A percentile compares a stretch with the other conserved stretches of the same genome.
Evolutionary conservation across 768 basidiomycete species (phyloP).

Genomic region (Lentinula boryana): DNA sequence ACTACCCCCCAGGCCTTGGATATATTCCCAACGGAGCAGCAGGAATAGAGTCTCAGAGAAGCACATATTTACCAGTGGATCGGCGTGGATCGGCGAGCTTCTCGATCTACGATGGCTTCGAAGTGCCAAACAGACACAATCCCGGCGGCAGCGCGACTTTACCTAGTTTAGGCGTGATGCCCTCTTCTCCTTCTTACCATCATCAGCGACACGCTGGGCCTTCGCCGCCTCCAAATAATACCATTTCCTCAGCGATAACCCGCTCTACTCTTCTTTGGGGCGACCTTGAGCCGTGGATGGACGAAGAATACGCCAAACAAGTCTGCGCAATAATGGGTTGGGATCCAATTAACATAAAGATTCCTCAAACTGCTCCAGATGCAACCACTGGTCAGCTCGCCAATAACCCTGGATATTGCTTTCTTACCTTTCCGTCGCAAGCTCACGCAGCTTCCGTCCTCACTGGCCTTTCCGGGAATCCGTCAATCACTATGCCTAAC

Average conservation of each 20-base stretch:
- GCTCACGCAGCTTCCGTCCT: slow-evolving; percentile 66
- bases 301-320: slow-evolving; percentile 89
- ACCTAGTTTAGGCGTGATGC: neutral
- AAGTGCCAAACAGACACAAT: slow-evolving; percentile 7
- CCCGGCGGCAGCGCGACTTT: neutral
- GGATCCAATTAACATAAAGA: slow-evolving; percentile 71
- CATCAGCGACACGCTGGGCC: slow-evolving; percentile 4
- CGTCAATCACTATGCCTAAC: slow-evolving; percentile 73
- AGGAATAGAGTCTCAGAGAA: neutral
- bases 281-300: slow-evolving; percentile 94
- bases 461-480: slow-evolving; percentile 48
- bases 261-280: slow-evolving; percentile 79
- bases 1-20: slow-evolving; percentile 1
- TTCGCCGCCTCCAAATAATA: slow-evolving; percentile 6
- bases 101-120: slow-evolving; percentile 2
- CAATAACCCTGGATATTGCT: slow-evolving; percentile 86
- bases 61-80: neutral
- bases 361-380: slow-evolving; percentile 59
- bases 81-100: slow-evolving; percentile 3
- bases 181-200: neutral
- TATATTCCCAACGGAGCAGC: neutral
- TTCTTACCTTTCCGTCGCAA: slow-evolving; percentile 77
- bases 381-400: slow-evolving; percentile 53
- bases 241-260: slow-evolving; percentile 13
- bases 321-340: slow-evolving; percentile 84